These are phyloP conservation scores for Dactylellina sp. DNA, from an alignment of 2,329 filamentous ascomycete species.

Conservation along the genomic window DNA sequence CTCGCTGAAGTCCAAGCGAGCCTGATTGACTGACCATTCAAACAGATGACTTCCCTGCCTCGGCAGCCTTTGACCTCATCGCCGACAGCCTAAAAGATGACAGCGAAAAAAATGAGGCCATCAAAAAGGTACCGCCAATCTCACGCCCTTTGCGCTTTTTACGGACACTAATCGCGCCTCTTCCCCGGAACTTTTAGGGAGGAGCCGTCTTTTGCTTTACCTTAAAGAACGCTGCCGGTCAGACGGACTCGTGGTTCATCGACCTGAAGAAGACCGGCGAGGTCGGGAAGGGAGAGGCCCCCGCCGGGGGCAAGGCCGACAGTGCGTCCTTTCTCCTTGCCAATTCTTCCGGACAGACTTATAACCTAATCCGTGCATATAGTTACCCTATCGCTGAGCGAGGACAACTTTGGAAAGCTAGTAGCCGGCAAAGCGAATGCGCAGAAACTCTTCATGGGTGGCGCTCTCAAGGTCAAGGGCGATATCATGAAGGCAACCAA, in stretches of 20 bases:
- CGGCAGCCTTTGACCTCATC: conserved; percentile 90
- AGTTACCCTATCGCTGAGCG: conserved; percentile 88
- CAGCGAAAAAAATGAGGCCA: conserved; percentile 81
- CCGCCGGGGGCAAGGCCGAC: conserved; percentile 79
- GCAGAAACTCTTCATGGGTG: conserved; percentile 96
- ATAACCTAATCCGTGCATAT: conserved; percentile 6
- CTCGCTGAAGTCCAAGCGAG: no score
- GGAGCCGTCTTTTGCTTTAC: conserved; percentile 90
- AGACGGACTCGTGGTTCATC: conserved; percentile 90
- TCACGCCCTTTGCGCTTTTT: neutral
- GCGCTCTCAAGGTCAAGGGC: conserved; percentile 97
- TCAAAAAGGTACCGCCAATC: conserved; percentile 71
- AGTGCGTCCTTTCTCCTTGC: conserved; percentile 70
- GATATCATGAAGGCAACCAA: conserved; percentile 99
- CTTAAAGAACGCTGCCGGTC: conserved; percentile 85
- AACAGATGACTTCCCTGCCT: conserved; percentile 85
- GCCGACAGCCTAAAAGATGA: conserved; percentile 76
- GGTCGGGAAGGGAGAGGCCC: conserved; percentile 79
- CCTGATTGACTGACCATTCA: neutral
- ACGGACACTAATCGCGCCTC: conserved; percentile 11
- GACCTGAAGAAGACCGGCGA: conserved; percentile 91
- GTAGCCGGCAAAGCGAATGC: conserved; percentile 90
- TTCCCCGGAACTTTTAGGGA: conserved; percentile 42
- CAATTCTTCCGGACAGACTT: neutral
- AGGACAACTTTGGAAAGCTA: conserved; percentile 86